Percentiles rank a stretch among this genome's conserved stretches.
Evolutionary conservation across 176 grass and related monocot genomes (phyloP).

Genomic region (Elymus sibiricus): DNA sequence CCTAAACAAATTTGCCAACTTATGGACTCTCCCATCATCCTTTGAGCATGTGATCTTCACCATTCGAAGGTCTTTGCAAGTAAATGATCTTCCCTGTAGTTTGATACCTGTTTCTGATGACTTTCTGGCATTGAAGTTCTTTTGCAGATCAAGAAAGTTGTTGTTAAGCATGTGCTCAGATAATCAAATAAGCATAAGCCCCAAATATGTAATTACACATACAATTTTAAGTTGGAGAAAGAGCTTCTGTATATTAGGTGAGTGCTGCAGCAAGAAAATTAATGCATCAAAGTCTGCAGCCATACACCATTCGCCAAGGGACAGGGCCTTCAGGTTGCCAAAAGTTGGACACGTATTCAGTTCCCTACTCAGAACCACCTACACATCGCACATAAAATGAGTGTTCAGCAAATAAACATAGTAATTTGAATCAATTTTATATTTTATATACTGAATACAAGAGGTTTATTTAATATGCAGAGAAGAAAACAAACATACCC

Average conservation of each 20-base stretch:
- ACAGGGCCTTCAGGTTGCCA: slow-evolving; percentile 20
- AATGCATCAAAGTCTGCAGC: background rate
- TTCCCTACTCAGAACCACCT: slow-evolving; percentile 8
- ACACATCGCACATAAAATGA: background rate
- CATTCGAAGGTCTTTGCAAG: slow-evolving; percentile 2
- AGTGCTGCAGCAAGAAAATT: slow-evolving; percentile 24
- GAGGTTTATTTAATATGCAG: background rate
- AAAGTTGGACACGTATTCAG: background rate
- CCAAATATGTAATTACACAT: background rate
- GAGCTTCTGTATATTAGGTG: slow-evolving; percentile 16
- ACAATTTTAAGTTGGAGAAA: slow-evolving; percentile 23
- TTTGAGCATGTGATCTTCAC: slow-evolving; percentile 21
- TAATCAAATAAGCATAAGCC: background rate
- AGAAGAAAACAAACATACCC: background rate
- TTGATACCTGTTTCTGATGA: background rate
- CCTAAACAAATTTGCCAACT: background rate
- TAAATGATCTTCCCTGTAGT: background rate
- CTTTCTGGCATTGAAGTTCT: background rate
- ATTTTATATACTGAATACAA: background rate
- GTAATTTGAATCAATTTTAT: background rate
- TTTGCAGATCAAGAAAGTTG: background rate
- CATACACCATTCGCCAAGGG: slow-evolving; percentile 30
- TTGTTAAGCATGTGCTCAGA: background rate
- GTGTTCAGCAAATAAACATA: background rate
- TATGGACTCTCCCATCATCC: background rate